Evolutionary conservation across 768 basidiomycete genomes (phyloP).

Genomic region (Tephrocybe sp.): DNA sequence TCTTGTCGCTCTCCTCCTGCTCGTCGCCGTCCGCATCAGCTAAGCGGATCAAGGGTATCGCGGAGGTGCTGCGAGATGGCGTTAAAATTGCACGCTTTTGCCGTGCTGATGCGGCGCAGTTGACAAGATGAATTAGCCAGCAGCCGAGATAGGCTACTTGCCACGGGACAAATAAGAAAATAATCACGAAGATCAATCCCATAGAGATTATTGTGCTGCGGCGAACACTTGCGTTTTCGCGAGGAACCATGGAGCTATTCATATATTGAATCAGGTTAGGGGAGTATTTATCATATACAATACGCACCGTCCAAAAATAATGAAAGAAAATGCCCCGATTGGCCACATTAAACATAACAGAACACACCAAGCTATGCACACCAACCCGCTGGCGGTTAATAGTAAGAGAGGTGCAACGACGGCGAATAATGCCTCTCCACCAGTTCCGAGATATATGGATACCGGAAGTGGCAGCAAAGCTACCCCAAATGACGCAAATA

Average conservation of each 20-base stretch:
- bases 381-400: slow-evolving; percentile 63
- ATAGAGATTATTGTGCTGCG: slow-evolving; percentile 59
- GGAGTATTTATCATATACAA: slow-evolving; percentile 13
- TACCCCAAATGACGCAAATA: slow-evolving; percentile 41
- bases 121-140: slow-evolving; percentile 76
- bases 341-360: slow-evolving; percentile 50
- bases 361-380: slow-evolving; percentile 59
- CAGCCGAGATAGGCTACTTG: slow-evolving; percentile 88
- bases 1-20: slow-evolving; percentile 18
- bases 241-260: slow-evolving; percentile 14
- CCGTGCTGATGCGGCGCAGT: slow-evolving; percentile 46
- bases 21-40: slow-evolving; percentile 12
- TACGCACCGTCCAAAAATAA: slow-evolving; percentile 37
- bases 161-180: slow-evolving; percentile 83
- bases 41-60: slow-evolving; percentile 23
- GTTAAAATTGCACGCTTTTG: slow-evolving; percentile 14
- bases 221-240: slow-evolving; percentile 37
- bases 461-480: slow-evolving; percentile 60
- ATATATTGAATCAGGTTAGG: neutral
- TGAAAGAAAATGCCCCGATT: slow-evolving; percentile 30
- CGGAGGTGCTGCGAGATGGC: slow-evolving; percentile 12
- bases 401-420: slow-evolving; percentile 58
- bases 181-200: slow-evolving; percentile 56
- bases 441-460: slow-evolving; percentile 59
- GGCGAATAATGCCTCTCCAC: slow-evolving; percentile 47